Percentiles rank a stretch among this genome's conserved stretches.
Conservation (phyloP, 805 yeast genomes). For the Candida schatavii region DNA sequence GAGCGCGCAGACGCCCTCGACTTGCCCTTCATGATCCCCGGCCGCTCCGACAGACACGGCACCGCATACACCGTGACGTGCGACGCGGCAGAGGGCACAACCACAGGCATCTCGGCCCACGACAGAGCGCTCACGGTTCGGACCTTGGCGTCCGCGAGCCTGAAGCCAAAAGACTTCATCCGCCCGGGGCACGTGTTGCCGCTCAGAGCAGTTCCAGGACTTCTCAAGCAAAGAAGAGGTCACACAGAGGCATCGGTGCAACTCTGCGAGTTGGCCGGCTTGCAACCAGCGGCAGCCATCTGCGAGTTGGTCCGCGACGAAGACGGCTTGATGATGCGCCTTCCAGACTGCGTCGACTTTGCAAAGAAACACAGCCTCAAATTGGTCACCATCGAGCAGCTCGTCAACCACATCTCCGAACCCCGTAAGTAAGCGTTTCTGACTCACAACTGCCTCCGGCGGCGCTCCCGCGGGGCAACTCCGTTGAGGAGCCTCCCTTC, state of each 20-base stretch:
- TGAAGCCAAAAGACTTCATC: conserved; percentile 64
- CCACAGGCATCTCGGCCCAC: conserved; percentile 94
- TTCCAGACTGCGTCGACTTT: conserved; percentile 78
- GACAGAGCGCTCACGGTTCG: conserved; percentile 86
- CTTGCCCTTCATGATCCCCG: conserved; percentile 72
- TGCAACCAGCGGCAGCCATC: conserved; percentile 85
- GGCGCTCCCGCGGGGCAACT: no score
- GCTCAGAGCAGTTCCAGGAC: conserved; percentile 83
- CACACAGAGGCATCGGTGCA: conserved; percentile 98
- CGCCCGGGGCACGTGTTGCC: conserved; percentile 96
- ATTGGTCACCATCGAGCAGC: conserved; percentile 73
- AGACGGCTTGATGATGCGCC: conserved; percentile 94
- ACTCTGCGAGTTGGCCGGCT: conserved; percentile 70
- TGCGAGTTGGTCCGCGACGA: conserved; percentile 91
- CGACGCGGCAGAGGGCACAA: conserved; percentile 82
- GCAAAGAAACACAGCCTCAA: conserved; percentile 60
- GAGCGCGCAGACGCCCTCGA: conserved; percentile 77
- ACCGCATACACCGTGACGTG: conserved; percentile 96
- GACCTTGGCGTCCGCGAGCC: conserved; percentile 58
- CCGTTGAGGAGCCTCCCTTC: no score
- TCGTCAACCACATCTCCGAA: conserved; percentile 54
- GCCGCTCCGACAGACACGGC: conserved; percentile 78
- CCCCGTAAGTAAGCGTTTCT: no score
- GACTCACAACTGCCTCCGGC: no score
- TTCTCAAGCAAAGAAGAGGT: conserved; percentile 79